Base-by-base conservation (phyloP, 805 yeast species). In the Wickerhamomyces bisporus region DNA sequence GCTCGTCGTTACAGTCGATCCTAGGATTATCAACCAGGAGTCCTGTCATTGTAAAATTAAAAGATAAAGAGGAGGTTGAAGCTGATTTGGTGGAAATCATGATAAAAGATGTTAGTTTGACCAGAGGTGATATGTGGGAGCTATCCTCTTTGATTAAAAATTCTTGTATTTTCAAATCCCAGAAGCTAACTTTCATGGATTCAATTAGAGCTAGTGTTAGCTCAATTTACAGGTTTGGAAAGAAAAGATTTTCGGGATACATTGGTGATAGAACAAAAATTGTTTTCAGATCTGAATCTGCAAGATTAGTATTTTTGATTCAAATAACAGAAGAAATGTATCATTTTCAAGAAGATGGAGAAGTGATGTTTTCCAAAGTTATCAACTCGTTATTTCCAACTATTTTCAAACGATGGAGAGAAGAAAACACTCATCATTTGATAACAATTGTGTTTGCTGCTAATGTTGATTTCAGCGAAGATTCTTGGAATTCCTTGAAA, bases 271-370 rank as follows among this genome's bases (percentile, higher is more conserved):
- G 76, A 20, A 89, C 98, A 4, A 82, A 81, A 47, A 64, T 93
- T 21, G 86, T 88, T 0, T 91, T 85, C 57, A 71, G 99, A 33
- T 87, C 97, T 2, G 97, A 91, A 52, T 81, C 95, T 29, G 94
- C 97, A 2, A 76, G 84, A 40, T 65, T 91, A 40, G 75, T 86
- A 13, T 84, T 89, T 35, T 68, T 93, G 44, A 79, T 93, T 35
- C 98, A 93, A 56, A 77, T 89, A 44, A 85, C 97, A 1, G 74
- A 83, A 28, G 99, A 93, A 53, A 93, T 93, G 97, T 93, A 97
- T 94, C 87, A 88, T 58, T 93, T 93, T 60, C 98, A 93, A 60
- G 96, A 89, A 53, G 84, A 84, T 47, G 98, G 98, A 2, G 97
- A 91, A 54, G 84, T 89, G 38, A 76, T 87, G 75, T 91, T 91